Conservation (phyloP, 805 yeast genomes). For the Metschnikowia amazonensis region DNA sequence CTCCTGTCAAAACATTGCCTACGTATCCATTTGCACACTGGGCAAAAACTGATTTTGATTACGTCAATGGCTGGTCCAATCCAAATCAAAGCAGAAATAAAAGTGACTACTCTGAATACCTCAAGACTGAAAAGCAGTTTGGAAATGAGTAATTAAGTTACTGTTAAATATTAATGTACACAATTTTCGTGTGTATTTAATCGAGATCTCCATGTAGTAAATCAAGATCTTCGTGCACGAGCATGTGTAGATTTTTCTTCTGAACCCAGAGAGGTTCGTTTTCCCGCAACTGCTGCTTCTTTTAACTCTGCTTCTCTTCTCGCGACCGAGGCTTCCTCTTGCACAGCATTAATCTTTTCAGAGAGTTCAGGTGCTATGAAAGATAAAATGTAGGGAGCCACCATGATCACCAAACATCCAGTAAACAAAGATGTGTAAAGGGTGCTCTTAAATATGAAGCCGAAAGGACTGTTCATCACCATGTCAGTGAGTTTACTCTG, state of each 20-base stretch:
- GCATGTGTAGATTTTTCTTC: neutral
- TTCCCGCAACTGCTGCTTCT: neutral
- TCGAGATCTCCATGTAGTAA: too few species aligned
- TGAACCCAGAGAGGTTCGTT: neutral
- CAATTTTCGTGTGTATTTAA: neutral
- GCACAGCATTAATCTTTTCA: constrained; percentile 25
- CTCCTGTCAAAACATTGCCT: constrained; percentile 55
- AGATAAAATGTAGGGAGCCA: constrained; percentile 30
- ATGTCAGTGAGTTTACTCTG: constrained; percentile 29
- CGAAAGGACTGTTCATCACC: constrained; percentile 39
- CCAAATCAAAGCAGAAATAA: constrained; percentile 26
- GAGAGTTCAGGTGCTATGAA: constrained; percentile 37
- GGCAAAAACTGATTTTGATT: constrained; percentile 41
- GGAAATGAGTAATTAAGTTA: constrained; percentile 13
- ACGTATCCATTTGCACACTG: constrained; percentile 65
- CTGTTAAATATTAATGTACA: neutral
- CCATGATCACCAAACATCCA: constrained; percentile 26
- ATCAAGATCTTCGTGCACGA: neutral
- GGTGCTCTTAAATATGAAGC: constrained; percentile 36
- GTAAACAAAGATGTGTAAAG: constrained; percentile 34
- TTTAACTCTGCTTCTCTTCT: neutral
- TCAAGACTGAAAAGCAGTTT: constrained; percentile 18
- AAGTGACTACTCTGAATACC: constrained; percentile 22
- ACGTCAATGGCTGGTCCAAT: constrained; percentile 38
- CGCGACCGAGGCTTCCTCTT: constrained; percentile 5